These are phyloP conservation scores for Aspergillus fumigatiaffinis DNA, from an alignment of 2,329 filamentous ascomycete species.

Conservation along the genomic window DNA sequence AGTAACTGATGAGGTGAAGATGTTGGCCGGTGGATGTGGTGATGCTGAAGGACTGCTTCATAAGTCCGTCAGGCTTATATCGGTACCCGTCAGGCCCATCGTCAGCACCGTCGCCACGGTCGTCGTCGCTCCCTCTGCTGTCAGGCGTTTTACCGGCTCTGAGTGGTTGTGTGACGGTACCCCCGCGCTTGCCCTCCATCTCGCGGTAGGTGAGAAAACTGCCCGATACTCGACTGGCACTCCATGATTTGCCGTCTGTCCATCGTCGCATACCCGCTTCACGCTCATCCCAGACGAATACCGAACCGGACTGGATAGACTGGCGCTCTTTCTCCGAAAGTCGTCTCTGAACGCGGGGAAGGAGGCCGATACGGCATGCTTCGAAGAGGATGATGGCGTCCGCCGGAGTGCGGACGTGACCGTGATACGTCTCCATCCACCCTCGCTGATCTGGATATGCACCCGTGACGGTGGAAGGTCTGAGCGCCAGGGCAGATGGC, in stretches of 20 bases:
- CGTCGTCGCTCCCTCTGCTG: constrained; percentile 77
- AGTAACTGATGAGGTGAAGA: constrained; percentile 96
- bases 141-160: constrained; percentile 75
- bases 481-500: constrained; percentile 17
- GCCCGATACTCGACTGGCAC: constrained; percentile 91
- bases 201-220: constrained; percentile 97
- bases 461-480: constrained; percentile 15
- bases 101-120: constrained; percentile 66
- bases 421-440: constrained; percentile 92
- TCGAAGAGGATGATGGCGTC: constrained; percentile 99
- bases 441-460: constrained; percentile 19
- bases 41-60: constrained; percentile 99
- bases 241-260: constrained; percentile 99
- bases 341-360: constrained; percentile 87
- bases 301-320: constrained; percentile 91
- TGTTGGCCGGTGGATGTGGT: constrained; percentile 87
- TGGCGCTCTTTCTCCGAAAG: constrained; percentile 96
- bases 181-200: constrained; percentile 97
- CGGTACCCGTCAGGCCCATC: constrained; percentile 79
- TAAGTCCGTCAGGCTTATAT: constrained; percentile 93
- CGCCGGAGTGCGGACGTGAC: constrained; percentile 88
- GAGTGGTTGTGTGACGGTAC: constrained; percentile 60
- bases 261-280: constrained; percentile 97
- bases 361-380: constrained; percentile 81
- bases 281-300: constrained; percentile 99